Evolutionary conservation across 2,329 filamentous ascomycete species (phyloP).

Genomic region (Didymella sp.): DNA sequence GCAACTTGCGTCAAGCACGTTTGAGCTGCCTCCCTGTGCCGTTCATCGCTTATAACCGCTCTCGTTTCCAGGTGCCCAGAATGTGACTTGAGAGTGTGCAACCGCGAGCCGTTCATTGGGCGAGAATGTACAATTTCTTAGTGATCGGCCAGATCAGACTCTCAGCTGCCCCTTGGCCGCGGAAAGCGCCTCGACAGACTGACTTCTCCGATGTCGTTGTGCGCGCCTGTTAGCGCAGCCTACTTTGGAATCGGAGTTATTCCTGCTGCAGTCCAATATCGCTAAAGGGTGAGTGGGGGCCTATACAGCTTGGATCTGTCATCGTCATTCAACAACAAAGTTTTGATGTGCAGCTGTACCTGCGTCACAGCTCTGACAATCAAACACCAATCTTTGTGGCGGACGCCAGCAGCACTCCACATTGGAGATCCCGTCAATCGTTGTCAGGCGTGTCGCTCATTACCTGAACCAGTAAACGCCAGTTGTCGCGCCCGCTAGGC

Average conservation of each 20-base stretch:
- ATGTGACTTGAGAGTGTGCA: slow-evolving; percentile 17
- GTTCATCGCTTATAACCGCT: slow-evolving; percentile 34
- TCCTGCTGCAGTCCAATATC: slow-evolving; percentile 20
- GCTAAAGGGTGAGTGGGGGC: slow-evolving; percentile 10
- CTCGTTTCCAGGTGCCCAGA: slow-evolving; percentile 26
- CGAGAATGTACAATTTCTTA: neutral
- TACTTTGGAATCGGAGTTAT: slow-evolving; percentile 16
- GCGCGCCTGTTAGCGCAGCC: slow-evolving; percentile 14
- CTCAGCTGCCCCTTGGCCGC: slow-evolving; percentile 13
- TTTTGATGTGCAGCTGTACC: slow-evolving; percentile 33
- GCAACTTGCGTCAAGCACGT: slow-evolving; percentile 41
- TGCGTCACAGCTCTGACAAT: slow-evolving; percentile 36
- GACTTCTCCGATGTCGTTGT: slow-evolving; percentile 7
- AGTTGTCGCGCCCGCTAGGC: slow-evolving; percentile 42
- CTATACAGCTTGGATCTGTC: slow-evolving; percentile 2
- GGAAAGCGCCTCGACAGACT: slow-evolving; percentile 19
- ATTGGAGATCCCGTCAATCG: slow-evolving; percentile 41
- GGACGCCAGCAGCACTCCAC: slow-evolving; percentile 39
- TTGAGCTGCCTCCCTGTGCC: slow-evolving; percentile 33
- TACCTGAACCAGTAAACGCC: slow-evolving; percentile 35
- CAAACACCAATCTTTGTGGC: slow-evolving; percentile 35
- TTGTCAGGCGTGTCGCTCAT: slow-evolving; percentile 33
- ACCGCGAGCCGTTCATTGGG: slow-evolving; percentile 19
- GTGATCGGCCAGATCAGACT: slow-evolving; percentile 9
- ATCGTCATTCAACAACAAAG: slow-evolving; percentile 10